Evolutionary conservation across 306 rosid genomes (phyloP).

Genomic region (Cucumis hystrix): DNA sequence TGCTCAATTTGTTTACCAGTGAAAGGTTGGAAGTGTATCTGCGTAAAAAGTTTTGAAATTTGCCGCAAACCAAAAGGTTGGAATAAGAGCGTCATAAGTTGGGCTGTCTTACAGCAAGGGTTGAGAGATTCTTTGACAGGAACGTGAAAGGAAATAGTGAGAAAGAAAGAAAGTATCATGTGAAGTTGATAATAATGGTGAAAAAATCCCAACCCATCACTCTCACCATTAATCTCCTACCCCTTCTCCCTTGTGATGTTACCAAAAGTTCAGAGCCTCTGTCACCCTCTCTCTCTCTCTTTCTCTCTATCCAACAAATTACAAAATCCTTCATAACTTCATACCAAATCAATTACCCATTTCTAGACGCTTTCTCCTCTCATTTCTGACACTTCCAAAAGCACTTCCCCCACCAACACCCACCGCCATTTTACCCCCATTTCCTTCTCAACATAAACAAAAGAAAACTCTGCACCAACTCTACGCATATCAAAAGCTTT

Average conservation of each 20-base stretch:
- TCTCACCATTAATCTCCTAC: not conserved
- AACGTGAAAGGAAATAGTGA: not conserved
- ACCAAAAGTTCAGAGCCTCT: not conserved
- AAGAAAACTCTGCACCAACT: not conserved
- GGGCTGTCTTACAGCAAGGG: too few relatives aligned
- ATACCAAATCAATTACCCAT: not conserved
- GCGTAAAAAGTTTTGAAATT: too few relatives aligned
- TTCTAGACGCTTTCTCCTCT: conserved; percentile 4
- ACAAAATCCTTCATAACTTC: not conserved
- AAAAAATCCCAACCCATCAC: not conserved
- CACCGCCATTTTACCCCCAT: not conserved
- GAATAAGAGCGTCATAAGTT: too few relatives aligned
- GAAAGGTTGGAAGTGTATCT: too few relatives aligned
- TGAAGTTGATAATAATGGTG: not conserved
- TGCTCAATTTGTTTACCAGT: too few relatives aligned
- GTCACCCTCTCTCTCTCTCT: not conserved
- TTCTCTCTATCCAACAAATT: not conserved
- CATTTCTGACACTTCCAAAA: not conserved
- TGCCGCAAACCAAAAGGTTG: too few relatives aligned
- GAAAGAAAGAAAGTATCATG: not conserved
- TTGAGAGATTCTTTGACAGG: too few relatives aligned
- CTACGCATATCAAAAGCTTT: not conserved
- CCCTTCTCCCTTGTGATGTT: not conserved
- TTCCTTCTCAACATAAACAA: not conserved
- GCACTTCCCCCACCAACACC: not conserved